Conservation (phyloP, 768 basidiomycete species). For the Trametes meyenii region DNA sequence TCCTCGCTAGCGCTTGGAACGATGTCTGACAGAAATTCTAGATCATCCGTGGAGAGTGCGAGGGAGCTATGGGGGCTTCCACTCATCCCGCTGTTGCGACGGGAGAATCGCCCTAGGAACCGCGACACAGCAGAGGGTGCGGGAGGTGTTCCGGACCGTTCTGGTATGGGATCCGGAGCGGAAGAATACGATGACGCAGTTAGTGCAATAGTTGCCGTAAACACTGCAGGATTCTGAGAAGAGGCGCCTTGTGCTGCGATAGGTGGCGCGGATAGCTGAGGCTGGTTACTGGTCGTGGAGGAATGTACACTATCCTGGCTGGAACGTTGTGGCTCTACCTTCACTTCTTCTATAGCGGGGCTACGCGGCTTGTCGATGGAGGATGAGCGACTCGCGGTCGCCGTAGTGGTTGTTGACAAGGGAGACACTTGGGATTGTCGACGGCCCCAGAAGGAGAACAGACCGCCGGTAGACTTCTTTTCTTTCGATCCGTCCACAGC, state of each 20-base stretch:
- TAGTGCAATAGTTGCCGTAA: conserved; percentile 4
- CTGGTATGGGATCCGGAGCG: conserved; percentile 25
- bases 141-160: conserved; percentile 23
- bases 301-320: conserved; percentile 28
- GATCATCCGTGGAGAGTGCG: conserved; percentile 76
- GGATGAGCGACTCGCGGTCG: background rate
- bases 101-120: conserved; percentile 75
- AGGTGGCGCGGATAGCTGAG: conserved; percentile 3
- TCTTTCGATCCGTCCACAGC: conserved; percentile 48
- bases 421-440: conserved; percentile 15
- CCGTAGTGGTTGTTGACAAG: background rate
- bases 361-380: conserved; percentile 15
- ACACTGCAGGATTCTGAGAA: background rate
- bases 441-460: conserved; percentile 78
- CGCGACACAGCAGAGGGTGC: conserved; percentile 75
- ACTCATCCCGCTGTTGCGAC: conserved; percentile 47
- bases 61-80: conserved; percentile 54
- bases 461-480: conserved; percentile 51
- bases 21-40: conserved; percentile 76
- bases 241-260: background rate
- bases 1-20: conserved; percentile 58
- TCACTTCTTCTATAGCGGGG: conserved; percentile 9
- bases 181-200: conserved; percentile 23
- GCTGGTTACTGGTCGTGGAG: conserved; percentile 6
- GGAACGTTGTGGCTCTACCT: conserved; percentile 16